Evolutionary conservation across 345 rosid species (phyloP).

Genomic region (Arabis alpina): DNA sequence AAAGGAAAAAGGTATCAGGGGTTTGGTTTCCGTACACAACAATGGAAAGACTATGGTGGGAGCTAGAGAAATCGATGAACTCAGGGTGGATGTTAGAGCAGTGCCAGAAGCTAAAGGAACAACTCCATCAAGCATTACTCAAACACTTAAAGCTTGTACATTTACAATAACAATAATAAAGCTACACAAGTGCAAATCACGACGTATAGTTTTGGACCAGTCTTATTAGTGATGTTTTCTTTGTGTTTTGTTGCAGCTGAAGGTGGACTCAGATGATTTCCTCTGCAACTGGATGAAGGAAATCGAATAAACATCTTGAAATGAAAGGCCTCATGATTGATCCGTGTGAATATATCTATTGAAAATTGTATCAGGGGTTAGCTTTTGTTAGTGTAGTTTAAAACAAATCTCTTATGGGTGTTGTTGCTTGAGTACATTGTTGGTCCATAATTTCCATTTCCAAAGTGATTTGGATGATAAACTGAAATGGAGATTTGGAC

Average conservation of each 20-base stretch:
- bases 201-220: not conserved
- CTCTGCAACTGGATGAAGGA: constrained; percentile 32
- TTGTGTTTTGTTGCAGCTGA: constrained; percentile 57
- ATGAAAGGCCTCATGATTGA: constrained; percentile 8
- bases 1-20: constrained; percentile 72
- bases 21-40: constrained; percentile 86
- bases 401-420: constrained; percentile 12
- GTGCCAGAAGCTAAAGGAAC: constrained; percentile 67
- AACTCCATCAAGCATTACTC: constrained; percentile 63
- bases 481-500: not conserved
- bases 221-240: not conserved
- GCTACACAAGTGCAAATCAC: not conserved
- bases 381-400: constrained; percentile 6
- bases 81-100: constrained; percentile 75
- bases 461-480: constrained; percentile 5
- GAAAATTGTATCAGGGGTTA: constrained; percentile 6
- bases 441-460: constrained; percentile 22
- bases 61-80: constrained; percentile 61
- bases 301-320: not conserved
- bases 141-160: constrained; percentile 82
- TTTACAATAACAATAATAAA: constrained; percentile 5
- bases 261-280: constrained; percentile 77
- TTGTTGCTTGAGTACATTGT: constrained; percentile 13
- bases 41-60: constrained; percentile 78
- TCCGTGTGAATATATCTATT: constrained; percentile 27